Conservation (phyloP, 139 green algal genomes). For the Chlorella ohadii region DNA sequence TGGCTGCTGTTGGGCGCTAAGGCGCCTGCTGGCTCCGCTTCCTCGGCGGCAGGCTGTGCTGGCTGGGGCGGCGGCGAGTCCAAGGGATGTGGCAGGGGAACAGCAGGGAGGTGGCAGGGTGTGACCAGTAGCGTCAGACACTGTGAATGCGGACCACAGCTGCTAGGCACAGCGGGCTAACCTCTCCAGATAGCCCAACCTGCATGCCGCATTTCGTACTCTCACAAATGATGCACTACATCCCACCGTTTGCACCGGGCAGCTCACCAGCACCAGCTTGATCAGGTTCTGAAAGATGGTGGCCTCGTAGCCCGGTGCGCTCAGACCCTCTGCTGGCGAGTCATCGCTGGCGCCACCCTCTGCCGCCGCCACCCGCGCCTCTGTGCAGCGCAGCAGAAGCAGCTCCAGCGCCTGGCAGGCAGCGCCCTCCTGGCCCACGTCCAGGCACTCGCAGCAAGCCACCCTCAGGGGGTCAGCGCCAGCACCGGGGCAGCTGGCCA, state of each 20-base stretch:
- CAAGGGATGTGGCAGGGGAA: no score
- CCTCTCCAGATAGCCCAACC: no score
- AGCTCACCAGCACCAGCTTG: slow-evolving; percentile 29
- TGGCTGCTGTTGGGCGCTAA: background rate
- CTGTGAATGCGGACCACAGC: no score
- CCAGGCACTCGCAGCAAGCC: slow-evolving; percentile 22
- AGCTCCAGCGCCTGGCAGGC: slow-evolving; percentile 10
- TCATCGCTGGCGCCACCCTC: no score
- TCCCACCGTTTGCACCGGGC: no score
- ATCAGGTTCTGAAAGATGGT: slow-evolving; percentile 42
- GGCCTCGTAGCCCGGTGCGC: slow-evolving; percentile 25
- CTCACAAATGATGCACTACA: no score
- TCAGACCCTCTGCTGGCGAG: background rate
- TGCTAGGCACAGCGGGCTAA: no score
- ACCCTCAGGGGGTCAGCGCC: slow-evolving; percentile 13
- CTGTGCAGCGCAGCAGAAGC: slow-evolving; percentile 5
- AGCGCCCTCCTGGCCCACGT: background rate
- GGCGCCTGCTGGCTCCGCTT: background rate
- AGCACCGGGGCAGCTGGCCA: background rate
- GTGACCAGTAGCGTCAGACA: no score
- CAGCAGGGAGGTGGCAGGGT: no score
- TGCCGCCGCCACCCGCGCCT: background rate
- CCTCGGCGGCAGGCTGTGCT: background rate
- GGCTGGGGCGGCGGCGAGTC: no score
- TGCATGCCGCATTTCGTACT: no score